Evolutionary conservation across 202 grass and related monocot genomes (phyloP).

Genomic region (Zizania palustris): DNA sequence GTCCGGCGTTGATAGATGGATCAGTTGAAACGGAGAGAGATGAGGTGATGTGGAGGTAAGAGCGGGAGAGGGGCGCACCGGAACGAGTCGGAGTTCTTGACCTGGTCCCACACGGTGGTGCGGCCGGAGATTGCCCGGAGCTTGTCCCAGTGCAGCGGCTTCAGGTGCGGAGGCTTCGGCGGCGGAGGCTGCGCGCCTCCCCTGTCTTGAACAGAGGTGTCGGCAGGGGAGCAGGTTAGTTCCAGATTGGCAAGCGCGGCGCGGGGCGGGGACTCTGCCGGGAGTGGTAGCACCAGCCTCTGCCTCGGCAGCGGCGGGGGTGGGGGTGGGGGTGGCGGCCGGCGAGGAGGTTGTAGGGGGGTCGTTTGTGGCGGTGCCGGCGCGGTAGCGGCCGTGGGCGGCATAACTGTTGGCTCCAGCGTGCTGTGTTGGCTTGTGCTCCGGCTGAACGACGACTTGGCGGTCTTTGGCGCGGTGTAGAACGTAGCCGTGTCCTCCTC

Average conservation of each 20-base stretch:
- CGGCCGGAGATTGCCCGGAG: conserved; percentile 58
- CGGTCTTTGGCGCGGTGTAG: too few species aligned
- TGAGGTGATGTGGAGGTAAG: background rate
- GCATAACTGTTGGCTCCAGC: too few species aligned
- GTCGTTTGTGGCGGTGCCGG: too few species aligned
- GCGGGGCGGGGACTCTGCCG: too few species aligned
- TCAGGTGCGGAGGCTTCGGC: conserved; percentile 46
- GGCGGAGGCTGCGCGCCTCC: conserved; percentile 13
- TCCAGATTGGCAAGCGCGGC: conserved; percentile 52
- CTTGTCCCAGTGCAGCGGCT: conserved; percentile 78
- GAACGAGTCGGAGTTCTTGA: conserved; percentile 77
- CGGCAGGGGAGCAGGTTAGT: conserved; percentile 35
- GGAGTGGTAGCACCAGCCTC: too few species aligned
- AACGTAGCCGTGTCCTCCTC: too few species aligned
- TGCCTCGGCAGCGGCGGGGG: too few species aligned
- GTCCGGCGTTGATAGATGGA: background rate
- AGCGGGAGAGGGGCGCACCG: conserved; percentile 42
- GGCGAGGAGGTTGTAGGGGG: too few species aligned
- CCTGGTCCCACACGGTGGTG: conserved; percentile 70
- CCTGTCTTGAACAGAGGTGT: conserved; percentile 32
- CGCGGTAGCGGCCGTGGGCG: too few species aligned
- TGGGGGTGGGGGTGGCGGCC: too few species aligned
- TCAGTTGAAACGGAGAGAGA: conserved; percentile 6
- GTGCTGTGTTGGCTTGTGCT: too few species aligned
- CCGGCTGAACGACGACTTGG: too few species aligned